Evolutionary conservation across 2,329 filamentous ascomycete species (phyloP).

Genomic region (Raffaelea albimanens): DNA sequence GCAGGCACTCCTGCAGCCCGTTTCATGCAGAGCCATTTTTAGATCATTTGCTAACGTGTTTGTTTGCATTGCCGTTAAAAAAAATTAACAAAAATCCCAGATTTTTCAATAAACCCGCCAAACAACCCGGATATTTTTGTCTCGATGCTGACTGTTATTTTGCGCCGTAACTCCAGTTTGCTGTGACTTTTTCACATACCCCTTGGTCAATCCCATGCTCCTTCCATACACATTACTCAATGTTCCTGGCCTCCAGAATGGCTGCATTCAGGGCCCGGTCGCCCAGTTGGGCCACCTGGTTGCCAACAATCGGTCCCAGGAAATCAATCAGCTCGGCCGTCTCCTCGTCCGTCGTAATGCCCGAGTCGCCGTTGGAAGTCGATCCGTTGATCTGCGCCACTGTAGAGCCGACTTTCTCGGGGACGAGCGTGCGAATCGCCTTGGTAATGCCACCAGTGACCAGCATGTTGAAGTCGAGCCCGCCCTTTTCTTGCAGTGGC

Average conservation of each 20-base stretch:
- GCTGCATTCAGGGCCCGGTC: conserved; percentile 39
- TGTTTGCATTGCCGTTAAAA: too few relatives aligned
- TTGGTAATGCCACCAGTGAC: conserved; percentile 43
- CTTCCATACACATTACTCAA: conserved; percentile 27
- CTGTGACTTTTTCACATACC: not conserved
- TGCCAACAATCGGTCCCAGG: conserved; percentile 44
- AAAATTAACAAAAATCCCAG: too few relatives aligned
- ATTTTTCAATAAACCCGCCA: too few relatives aligned
- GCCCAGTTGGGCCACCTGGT: conserved; percentile 33
- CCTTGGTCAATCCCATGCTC: too few relatives aligned
- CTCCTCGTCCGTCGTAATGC: conserved; percentile 24
- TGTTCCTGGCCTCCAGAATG: conserved; percentile 44
- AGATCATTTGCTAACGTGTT: too few relatives aligned
- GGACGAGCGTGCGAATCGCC: conserved; percentile 37
- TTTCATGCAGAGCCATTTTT: too few relatives aligned
- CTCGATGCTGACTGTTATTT: too few relatives aligned
- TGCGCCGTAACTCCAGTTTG: not conserved
- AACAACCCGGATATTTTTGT: too few relatives aligned
- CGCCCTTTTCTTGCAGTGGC: conserved; percentile 41
- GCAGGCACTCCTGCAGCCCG: too few relatives aligned
- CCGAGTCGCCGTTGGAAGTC: conserved; percentile 8
- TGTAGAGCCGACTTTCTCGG: conserved; percentile 6
- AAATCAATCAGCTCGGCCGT: conserved; percentile 41
- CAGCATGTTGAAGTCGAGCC: conserved; percentile 44
- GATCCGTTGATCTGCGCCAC: conserved; percentile 26